Evolutionary conservation across 768 basidiomycete species (phyloP).

Genomic region (Hortiboletus campestris): DNA sequence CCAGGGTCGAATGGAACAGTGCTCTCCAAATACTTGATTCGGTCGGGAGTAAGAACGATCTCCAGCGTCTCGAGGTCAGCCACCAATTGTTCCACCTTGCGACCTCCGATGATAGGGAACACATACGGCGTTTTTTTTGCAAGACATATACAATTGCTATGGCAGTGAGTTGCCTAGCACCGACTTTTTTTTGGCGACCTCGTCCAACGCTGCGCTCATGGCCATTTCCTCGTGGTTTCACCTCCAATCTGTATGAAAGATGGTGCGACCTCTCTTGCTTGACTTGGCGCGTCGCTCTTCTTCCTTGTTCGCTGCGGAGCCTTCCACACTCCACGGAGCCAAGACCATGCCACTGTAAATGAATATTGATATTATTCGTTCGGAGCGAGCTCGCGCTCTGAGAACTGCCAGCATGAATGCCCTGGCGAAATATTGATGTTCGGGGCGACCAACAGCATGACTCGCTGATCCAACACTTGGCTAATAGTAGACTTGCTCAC

Average conservation of each 20-base stretch:
- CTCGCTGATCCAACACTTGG: too few species aligned
- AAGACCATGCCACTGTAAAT: too few species aligned
- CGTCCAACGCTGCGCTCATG: conserved; percentile 36
- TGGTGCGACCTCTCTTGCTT: too few species aligned
- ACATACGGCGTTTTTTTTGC: conserved; percentile 46
- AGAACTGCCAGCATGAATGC: too few species aligned
- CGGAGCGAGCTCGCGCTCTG: too few species aligned
- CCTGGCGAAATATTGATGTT: too few species aligned
- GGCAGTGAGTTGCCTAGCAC: conserved; percentile 31
- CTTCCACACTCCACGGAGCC: too few species aligned
- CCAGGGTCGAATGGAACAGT: conserved; percentile 38
- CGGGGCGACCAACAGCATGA: too few species aligned
- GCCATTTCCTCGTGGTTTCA: conserved; percentile 33
- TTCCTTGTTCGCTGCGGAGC: too few species aligned
- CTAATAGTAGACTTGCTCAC: too few species aligned
- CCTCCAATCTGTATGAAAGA: conserved; percentile 36
- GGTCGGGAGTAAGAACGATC: conserved; percentile 38
- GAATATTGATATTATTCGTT: too few species aligned
- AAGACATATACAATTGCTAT: conserved; percentile 47
- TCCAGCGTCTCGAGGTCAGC: conserved; percentile 44
- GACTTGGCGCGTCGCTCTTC: too few species aligned
- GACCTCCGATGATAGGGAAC: conserved; percentile 42
- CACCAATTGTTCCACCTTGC: conserved; percentile 44
- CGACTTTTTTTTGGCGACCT: conserved; percentile 41
- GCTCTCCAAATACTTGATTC: conserved; percentile 39